Conservation (phyloP, 192 early-diverging fungal genomes). For the Coemansia aciculifera region DNA sequence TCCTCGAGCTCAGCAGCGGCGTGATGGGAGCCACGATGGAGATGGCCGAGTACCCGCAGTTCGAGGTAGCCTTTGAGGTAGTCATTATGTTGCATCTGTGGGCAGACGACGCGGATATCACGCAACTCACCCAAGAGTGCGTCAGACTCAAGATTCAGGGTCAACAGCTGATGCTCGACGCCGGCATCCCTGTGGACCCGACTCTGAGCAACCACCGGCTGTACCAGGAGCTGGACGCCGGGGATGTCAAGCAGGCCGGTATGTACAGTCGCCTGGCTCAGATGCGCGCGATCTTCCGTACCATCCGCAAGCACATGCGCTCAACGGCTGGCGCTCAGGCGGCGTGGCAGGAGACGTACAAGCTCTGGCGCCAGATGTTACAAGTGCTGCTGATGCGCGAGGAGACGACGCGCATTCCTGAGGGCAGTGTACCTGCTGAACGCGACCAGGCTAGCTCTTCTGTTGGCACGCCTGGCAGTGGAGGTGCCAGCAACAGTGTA, state of each 20-base stretch:
- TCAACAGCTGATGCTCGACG: slow-evolving; percentile 60
- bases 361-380: slow-evolving; percentile 58
- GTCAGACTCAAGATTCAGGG: slow-evolving; percentile 41
- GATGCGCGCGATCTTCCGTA: slow-evolving; percentile 54
- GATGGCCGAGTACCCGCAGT: slow-evolving; percentile 57
- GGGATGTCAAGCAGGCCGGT: slow-evolving; percentile 73
- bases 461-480: not conserved
- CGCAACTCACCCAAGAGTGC: slow-evolving; percentile 47
- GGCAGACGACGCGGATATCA: slow-evolving; percentile 59
- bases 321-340: slow-evolving; percentile 52
- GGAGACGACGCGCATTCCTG: slow-evolving; percentile 43
- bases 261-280: slow-evolving; percentile 51
- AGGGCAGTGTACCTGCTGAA: slow-evolving; percentile 15
- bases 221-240: slow-evolving; percentile 79
- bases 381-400: slow-evolving; percentile 55
- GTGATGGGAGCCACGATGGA: slow-evolving; percentile 59
- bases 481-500: not conserved
- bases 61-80: slow-evolving; percentile 62
- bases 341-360: slow-evolving; percentile 56
- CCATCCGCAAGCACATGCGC: slow-evolving; percentile 56
- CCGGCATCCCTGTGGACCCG: slow-evolving; percentile 63
- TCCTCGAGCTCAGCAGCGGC: slow-evolving; percentile 72
- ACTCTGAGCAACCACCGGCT: slow-evolving; percentile 82
- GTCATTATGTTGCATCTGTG: slow-evolving; percentile 69
- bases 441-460: slow-evolving; percentile 19